Conservation (phyloP, 495 filamentous ascomycete species). For the Penicillium paradoxum region DNA sequence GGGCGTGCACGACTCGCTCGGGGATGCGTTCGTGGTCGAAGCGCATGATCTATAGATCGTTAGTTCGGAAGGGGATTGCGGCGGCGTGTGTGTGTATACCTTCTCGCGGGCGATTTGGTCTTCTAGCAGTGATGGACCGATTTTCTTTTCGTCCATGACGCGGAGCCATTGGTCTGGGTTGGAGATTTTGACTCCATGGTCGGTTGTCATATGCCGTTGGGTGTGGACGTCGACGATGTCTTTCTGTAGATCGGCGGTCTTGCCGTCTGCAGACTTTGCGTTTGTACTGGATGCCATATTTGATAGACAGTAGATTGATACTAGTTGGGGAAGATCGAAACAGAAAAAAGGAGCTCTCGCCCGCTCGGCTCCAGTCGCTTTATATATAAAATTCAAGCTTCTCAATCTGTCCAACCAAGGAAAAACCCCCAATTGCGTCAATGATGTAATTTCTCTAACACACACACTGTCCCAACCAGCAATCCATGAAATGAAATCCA, state of each 20-base stretch:
- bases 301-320: not conserved
- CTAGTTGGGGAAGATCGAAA: not conserved
- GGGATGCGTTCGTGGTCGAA: slow-evolving; percentile 89
- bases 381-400: not conserved
- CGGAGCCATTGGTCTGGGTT: slow-evolving; percentile 78
- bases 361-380: not conserved
- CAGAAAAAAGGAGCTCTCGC: not conserved
- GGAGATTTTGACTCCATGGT: slow-evolving; percentile 70
- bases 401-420: not conserved
- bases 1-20: slow-evolving; percentile 84
- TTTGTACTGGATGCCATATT: slow-evolving; percentile 10
- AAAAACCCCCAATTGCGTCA: not conserved
- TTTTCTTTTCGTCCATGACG: slow-evolving; percentile 52
- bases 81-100: slow-evolving; percentile 34
- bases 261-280: slow-evolving; percentile 13
- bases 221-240: slow-evolving; percentile 33
- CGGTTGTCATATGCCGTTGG: slow-evolving; percentile 58
- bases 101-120: slow-evolving; percentile 76
- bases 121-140: slow-evolving; percentile 74
- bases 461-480: no score
- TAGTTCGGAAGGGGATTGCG: no score
- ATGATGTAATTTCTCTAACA: slow-evolving; percentile 19
- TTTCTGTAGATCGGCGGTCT: slow-evolving; percentile 28
- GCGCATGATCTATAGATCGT: slow-evolving; percentile 55
- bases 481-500: not conserved